A percentile compares a stretch with the other conserved stretches of the same genome.
Conservation (phyloP, 345 rosid genomes). For the Arabidopsis arenosa region DNA sequence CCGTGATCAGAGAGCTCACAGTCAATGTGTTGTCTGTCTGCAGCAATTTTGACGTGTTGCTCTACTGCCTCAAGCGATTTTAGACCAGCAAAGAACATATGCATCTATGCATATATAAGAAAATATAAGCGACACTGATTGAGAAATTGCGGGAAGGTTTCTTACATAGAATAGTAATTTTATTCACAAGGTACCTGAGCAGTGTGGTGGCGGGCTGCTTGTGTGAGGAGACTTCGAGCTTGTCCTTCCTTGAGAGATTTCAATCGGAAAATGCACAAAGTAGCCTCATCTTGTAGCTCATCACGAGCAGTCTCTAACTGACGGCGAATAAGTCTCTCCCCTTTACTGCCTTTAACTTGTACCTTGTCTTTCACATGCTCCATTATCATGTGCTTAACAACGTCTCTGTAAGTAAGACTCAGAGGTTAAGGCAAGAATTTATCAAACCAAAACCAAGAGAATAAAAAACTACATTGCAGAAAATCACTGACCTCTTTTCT, state of each 20-base stretch:
- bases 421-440: slow-evolving; percentile 30
- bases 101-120: slow-evolving; percentile 56
- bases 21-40: slow-evolving; percentile 86
- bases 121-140: slow-evolving; percentile 18
- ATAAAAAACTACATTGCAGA: slow-evolving; percentile 23
- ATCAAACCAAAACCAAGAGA: slow-evolving; percentile 27
- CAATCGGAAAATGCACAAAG: slow-evolving; percentile 77
- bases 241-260: slow-evolving; percentile 96
- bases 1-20: slow-evolving; percentile 68
- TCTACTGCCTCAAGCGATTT: slow-evolving; percentile 90
- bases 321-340: slow-evolving; percentile 60
- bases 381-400: slow-evolving; percentile 67
- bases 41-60: slow-evolving; percentile 60
- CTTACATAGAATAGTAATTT: slow-evolving; percentile 22
- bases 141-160: slow-evolving; percentile 9
- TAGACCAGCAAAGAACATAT: slow-evolving; percentile 75
- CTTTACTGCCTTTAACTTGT: slow-evolving; percentile 68
- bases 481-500: slow-evolving; percentile 74
- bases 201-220: slow-evolving; percentile 93
- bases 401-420: slow-evolving; percentile 55
- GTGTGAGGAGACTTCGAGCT: slow-evolving; percentile 88
- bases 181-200: slow-evolving; percentile 71
- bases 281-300: slow-evolving; percentile 82
- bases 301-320: slow-evolving; percentile 77
- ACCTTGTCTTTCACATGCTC: slow-evolving; percentile 86